A percentile compares a stretch with the other conserved stretches of the same genome.
Evolutionary conservation across 805 yeast genomes (phyloP).

Genomic region (Cyberlindnera lachancei): DNA sequence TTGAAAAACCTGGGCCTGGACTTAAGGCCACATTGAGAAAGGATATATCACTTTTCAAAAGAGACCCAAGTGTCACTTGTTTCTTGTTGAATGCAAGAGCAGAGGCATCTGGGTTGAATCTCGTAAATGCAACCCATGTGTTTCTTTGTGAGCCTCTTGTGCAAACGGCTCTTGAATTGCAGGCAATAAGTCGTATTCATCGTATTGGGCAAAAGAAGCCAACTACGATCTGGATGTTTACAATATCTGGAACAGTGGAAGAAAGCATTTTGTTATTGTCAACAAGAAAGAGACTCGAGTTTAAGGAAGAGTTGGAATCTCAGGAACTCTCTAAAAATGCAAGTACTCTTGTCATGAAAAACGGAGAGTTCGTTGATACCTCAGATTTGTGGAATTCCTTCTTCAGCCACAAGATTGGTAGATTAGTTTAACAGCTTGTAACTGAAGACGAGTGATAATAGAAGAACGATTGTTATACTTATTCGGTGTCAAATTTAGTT

Average conservation of each 20-base stretch:
- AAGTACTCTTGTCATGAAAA: constrained; percentile 39
- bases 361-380: constrained; percentile 52
- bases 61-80: constrained; percentile 62
- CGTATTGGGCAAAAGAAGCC: constrained; percentile 80
- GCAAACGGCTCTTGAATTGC: constrained; percentile 79
- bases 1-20: constrained; percentile 3
- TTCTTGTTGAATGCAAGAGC: constrained; percentile 78
- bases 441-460: not conserved
- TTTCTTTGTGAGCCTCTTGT: constrained; percentile 89
- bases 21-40: constrained; percentile 2
- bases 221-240: constrained; percentile 91
- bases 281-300: constrained; percentile 47
- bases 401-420: constrained; percentile 28
- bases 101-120: constrained; percentile 84
- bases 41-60: constrained; percentile 56
- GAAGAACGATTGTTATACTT: not conserved
- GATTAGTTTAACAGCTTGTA: constrained; percentile 5
- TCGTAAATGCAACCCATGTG: constrained; percentile 89
- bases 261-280: constrained; percentile 73
- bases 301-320: constrained; percentile 37
- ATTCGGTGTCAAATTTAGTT: no score
- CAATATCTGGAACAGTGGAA: constrained; percentile 78
- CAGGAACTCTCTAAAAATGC: constrained; percentile 47
- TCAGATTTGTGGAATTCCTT: constrained; percentile 59
- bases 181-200: constrained; percentile 88